phyloP scores from a whole-genome alignment of 2,329 filamentous ascomycete species.

The Hypocrella siamensis region DNA sequence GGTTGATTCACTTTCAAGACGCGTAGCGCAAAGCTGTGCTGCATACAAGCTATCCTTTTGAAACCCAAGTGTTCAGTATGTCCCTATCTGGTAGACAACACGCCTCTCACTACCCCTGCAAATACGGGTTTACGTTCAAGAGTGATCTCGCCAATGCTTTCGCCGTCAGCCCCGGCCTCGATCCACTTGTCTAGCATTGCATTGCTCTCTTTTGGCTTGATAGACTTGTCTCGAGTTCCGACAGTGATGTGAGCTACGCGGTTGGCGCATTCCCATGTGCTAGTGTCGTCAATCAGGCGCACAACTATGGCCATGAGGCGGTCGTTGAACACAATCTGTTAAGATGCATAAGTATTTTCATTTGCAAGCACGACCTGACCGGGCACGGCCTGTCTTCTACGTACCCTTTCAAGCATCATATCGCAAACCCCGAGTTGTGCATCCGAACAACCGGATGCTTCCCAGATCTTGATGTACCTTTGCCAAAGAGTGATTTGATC shows the following conservation, averaged over 20 bases:
- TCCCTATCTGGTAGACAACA: constrained; percentile 30
- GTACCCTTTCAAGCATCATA: constrained; percentile 45
- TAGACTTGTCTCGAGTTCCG: constrained; percentile 54
- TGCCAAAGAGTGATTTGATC: constrained; percentile 60
- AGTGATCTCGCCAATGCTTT: constrained; percentile 29
- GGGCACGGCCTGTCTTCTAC: constrained; percentile 6
- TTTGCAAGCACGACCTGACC: too few relatives aligned
- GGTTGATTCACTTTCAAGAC: too few relatives aligned
- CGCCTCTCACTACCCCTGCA: constrained; percentile 30
- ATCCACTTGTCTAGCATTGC: constrained; percentile 65
- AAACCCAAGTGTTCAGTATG: neutral
- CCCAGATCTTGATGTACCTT: constrained; percentile 48
- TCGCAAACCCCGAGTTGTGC: constrained; percentile 43
- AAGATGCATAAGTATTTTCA: constrained; percentile 8
- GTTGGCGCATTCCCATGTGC: constrained; percentile 57
- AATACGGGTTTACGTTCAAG: constrained; percentile 33
- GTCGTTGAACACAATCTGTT: constrained; percentile 61
- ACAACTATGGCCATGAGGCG: constrained; percentile 87
- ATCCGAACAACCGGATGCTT: constrained; percentile 14
- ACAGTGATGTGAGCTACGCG: constrained; percentile 74
- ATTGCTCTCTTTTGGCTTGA: constrained; percentile 95
- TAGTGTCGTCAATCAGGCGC: constrained; percentile 43
- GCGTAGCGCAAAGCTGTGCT: neutral
- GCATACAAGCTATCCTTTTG: neutral
- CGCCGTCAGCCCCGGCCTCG: constrained; percentile 29